Conservation (phyloP, 2,329 filamentous ascomycete species). For the Epichloe uncinata region DNA sequence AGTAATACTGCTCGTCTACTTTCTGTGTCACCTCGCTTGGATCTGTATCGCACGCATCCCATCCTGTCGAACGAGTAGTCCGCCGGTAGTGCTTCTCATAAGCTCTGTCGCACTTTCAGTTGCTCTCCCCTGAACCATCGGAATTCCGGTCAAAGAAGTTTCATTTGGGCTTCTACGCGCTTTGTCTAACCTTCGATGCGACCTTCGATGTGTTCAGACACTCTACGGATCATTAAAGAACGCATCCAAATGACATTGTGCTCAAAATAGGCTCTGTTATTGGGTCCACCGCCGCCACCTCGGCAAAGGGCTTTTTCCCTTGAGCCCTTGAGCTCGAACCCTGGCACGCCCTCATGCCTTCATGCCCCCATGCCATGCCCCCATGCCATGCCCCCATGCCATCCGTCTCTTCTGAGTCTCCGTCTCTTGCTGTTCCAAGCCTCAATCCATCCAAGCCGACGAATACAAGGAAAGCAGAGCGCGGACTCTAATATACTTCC, state of each 20-base stretch:
- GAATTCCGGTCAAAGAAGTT: not conserved
- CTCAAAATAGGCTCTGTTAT: not conserved
- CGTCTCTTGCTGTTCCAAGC: not conserved
- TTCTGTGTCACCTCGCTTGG: not conserved
- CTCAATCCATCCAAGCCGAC: too few relatives aligned
- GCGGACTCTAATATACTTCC: too few relatives aligned
- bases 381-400: not conserved
- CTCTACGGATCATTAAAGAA: not conserved
- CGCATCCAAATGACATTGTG: not conserved
- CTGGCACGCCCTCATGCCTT: not conserved
- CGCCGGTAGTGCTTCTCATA: not conserved
- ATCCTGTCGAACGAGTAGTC: not conserved
- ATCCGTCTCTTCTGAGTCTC: not conserved
- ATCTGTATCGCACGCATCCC: not conserved
- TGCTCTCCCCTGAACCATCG: not conserved
- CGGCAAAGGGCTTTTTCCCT: not conserved
- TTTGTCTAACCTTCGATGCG: not conserved
- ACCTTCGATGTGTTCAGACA: not conserved
- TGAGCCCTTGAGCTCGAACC: not conserved
- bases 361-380: too few relatives aligned
- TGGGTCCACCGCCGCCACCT: not conserved
- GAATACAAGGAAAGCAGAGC: too few relatives aligned
- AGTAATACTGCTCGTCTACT: not conserved
- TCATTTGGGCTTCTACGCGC: not conserved
- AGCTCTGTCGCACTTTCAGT: not conserved